A percentile compares a stretch with the other conserved stretches of the same genome.
Conservation (phyloP, 192 early-diverging fungal species). For the Chytriomyces sp. region DNA sequence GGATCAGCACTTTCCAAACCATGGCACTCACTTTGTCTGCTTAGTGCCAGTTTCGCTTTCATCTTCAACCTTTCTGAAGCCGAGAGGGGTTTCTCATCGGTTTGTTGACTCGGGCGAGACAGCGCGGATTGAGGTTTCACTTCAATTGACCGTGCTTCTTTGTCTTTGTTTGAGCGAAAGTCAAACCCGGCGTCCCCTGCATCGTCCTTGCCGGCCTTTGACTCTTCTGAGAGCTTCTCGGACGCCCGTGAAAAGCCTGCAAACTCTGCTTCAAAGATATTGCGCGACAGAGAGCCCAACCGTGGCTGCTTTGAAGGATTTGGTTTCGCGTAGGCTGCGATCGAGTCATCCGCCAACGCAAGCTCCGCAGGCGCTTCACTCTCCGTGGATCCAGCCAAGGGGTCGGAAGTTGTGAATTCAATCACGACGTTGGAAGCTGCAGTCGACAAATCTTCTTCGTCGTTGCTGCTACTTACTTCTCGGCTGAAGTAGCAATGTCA, state of each 20-base stretch:
- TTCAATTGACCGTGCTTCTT: too few species aligned
- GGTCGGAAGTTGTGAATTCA: background rate
- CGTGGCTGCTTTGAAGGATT: too few species aligned
- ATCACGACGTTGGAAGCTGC: background rate
- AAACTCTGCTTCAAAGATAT: background rate
- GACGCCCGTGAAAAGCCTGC: background rate
- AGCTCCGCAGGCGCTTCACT: background rate
- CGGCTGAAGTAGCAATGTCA: too few species aligned
- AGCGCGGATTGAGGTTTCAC: too few species aligned
- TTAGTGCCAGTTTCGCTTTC: conserved; percentile 17
- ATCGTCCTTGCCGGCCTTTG: too few species aligned
- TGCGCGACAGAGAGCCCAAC: background rate
- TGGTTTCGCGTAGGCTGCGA: background rate
- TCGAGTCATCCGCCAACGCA: background rate
- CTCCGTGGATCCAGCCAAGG: background rate
- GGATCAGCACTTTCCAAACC: background rate
- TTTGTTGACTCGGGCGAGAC: too few species aligned
- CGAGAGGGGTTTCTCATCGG: too few species aligned
- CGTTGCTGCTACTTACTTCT: too few species aligned
- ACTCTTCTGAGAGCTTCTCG: too few species aligned
- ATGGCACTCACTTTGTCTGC: conserved; percentile 17
- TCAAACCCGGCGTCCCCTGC: too few species aligned
- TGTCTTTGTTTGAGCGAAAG: too few species aligned
- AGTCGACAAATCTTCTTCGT: too few species aligned
- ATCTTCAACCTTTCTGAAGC: conserved; percentile 27